Conservation (phyloP, 257 asterid species). For the Rubia yunnanensis region DNA sequence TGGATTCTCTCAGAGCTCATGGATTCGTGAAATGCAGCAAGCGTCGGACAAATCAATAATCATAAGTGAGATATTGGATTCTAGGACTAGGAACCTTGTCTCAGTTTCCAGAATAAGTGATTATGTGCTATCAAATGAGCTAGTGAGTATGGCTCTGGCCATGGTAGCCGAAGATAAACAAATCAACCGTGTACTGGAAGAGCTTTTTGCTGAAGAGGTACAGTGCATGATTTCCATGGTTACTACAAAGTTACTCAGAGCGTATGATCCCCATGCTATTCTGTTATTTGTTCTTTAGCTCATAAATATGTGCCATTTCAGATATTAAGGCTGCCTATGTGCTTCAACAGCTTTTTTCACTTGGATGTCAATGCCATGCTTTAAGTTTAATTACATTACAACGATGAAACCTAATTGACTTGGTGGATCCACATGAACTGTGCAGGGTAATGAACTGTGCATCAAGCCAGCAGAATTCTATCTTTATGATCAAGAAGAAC, state of each 20-base stretch:
- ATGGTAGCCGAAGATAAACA: constrained; percentile 99
- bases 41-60: constrained; percentile 91
- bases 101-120: constrained; percentile 93
- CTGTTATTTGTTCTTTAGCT: not conserved
- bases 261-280: not conserved
- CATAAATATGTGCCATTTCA: not conserved
- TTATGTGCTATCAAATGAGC: constrained; percentile 87
- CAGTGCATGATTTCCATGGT: not conserved
- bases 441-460: constrained; percentile 95
- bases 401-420: not conserved
- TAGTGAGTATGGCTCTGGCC: constrained; percentile 98
- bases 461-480: constrained; percentile 92
- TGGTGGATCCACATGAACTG: not conserved
- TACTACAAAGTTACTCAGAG: not conserved
- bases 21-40: constrained; percentile 97
- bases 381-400: not conserved
- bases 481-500: constrained; percentile 86
- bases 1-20: constrained; percentile 86
- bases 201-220: constrained; percentile 96
- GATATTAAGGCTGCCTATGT: not conserved
- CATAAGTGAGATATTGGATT: constrained; percentile 93
- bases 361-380: not conserved
- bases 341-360: not conserved
- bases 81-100: constrained; percentile 92
- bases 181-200: constrained; percentile 88